A percentile compares a stretch with the other conserved stretches of the same genome.
Conservation (phyloP, 2,329 filamentous ascomycete species). For the Penicillium concentricum region DNA sequence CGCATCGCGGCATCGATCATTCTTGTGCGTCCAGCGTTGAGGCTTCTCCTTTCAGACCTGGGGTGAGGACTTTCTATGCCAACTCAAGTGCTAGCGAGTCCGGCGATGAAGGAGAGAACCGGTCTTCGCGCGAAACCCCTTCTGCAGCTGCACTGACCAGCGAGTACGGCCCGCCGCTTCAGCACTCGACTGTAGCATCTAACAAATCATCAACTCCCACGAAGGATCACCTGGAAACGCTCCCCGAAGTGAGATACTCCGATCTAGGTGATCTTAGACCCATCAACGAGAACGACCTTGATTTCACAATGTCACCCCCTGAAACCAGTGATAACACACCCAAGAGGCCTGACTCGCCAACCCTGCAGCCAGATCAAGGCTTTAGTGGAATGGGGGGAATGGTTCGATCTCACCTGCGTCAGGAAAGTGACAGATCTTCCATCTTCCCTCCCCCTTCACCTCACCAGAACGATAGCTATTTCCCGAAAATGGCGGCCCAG, state of each 20-base stretch:
- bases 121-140: constrained; percentile 22
- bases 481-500: background rate
- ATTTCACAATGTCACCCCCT: constrained; percentile 1
- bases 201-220: constrained; percentile 27
- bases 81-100: constrained; percentile 40
- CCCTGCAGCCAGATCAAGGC: constrained; percentile 62
- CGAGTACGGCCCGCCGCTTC: constrained; percentile 39
- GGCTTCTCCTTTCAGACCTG: constrained; percentile 29
- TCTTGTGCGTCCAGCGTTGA: constrained; percentile 29
- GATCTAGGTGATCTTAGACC: constrained; percentile 42
- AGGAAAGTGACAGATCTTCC: constrained; percentile 77
- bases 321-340: constrained; percentile 15
- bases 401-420: constrained; percentile 79
- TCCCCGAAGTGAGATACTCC: constrained; percentile 39
- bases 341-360: constrained; percentile 67
- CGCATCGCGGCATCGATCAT: constrained; percentile 24
- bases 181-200: constrained; percentile 36
- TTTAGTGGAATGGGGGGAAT: constrained; percentile 64
- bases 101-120: constrained; percentile 36
- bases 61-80: constrained; percentile 35
- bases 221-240: constrained; percentile 30
- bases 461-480: constrained; percentile 28
- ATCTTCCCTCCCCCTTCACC: constrained; percentile 60
- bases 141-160: constrained; percentile 27
- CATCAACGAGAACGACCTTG: constrained; percentile 37